Evolutionary conservation across 225 moss, liverwort and hornwort genomes (phyloP).

Genomic region (Ulota crispa): DNA sequence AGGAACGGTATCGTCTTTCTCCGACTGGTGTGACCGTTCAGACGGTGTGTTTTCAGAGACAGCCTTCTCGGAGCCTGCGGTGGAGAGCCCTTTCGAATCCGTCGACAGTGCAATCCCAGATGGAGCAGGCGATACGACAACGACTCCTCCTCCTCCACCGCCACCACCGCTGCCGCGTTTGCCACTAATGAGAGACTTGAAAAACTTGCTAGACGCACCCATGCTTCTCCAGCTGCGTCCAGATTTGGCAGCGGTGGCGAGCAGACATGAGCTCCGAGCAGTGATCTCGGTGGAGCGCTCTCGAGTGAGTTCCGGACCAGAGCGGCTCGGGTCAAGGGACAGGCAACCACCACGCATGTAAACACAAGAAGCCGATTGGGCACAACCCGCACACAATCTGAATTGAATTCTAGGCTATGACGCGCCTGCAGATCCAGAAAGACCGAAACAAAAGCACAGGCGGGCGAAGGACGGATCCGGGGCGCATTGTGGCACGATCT

Average conservation of each 20-base stretch:
- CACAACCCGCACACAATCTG: neutral
- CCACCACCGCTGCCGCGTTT: constrained; percentile 35
- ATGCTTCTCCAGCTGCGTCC: constrained; percentile 68
- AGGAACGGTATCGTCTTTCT: constrained; percentile 41
- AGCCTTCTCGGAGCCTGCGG: constrained; percentile 42
- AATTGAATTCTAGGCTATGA: constrained; percentile 15
- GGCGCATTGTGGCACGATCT: constrained; percentile 23
- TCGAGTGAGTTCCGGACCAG: constrained; percentile 26
- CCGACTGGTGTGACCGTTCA: constrained; percentile 54
- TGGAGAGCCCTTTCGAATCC: constrained; percentile 36
- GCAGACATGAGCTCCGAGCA: constrained; percentile 59
- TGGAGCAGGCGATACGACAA: constrained; percentile 10
- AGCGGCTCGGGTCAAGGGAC: constrained; percentile 10
- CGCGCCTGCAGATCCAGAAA: neutral
- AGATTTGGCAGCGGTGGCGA: constrained; percentile 38
- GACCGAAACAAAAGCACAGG: neutral
- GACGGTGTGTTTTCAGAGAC: constrained; percentile 43
- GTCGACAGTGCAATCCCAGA: constrained; percentile 22
- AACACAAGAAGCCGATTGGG: neutral
- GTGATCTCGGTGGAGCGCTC: constrained; percentile 18
- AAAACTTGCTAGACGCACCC: constrained; percentile 77
- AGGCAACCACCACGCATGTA: constrained; percentile 43
- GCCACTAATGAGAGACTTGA: constrained; percentile 63
- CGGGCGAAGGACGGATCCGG: neutral
- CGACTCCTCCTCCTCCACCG: too few relatives aligned